Base-by-base conservation (phyloP, 495 filamentous ascomycete species). In the Penicillium pulvis region DNA sequence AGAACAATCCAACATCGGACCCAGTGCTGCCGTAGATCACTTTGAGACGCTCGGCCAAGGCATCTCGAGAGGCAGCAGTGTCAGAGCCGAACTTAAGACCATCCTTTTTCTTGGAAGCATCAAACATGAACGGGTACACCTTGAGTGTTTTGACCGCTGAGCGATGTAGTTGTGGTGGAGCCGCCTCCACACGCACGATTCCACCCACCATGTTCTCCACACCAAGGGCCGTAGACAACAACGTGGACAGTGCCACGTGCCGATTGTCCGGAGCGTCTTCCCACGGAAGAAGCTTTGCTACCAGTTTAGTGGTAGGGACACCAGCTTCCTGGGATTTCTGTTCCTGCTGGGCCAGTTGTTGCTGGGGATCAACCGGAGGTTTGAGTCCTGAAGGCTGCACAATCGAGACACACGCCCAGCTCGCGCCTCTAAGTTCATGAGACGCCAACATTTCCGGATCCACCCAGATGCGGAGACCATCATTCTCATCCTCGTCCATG, bases 51-150 rank as follows among this genome's bases (percentile, higher is more conserved):
- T 69, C 81, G 3, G 79, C 75, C 42, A 88, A 79, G 59, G 90
- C 87, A 70, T 92, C 87, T 45, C 83, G 77, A 61, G 92, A 88
- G 9, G 85, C 81, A 55, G 89, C 90, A 8, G 90, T 89, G 57
- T 96, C 90, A 7, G 91, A 90, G 6, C 95, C 95, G 67, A 97
- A 97, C 66, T 88, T 92, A 19, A 98, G 75, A 0, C 90, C 88
- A 39, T 84, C 81, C 16, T 76, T 77, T 23, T 81, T 73, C 52
- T 81, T 83, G 16, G 77, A 69, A 2, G 72, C 70, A 28, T 83
- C 73, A 2, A 79, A 72, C 9, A 82, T 72, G 61, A 97, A 96
- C 0, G 94, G 95, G 61, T 85, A 90, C 0, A 98, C 72, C 58
- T 89, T 94, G 17, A 98, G 67, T 39, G 63, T 64, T 59, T 79